These are phyloP conservation scores for Claviceps digitariae DNA, from an alignment of 2,329 filamentous ascomycete species.

Conservation along the genomic window DNA sequence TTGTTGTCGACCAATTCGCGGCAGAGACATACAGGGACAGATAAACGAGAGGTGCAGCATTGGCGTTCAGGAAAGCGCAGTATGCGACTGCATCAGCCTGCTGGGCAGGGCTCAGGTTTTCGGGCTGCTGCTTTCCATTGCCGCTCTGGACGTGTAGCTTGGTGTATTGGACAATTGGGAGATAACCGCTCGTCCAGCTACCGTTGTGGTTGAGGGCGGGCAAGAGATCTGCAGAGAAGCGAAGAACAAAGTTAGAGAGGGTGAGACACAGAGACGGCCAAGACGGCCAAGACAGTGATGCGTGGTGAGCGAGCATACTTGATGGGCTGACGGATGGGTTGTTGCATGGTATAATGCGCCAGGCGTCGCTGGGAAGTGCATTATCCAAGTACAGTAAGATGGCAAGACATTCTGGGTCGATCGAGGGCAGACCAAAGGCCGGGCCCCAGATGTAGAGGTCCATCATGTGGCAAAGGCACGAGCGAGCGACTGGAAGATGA, in stretches of 20 bases:
- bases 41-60: slow-evolving; percentile 66
- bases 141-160: slow-evolving; percentile 16
- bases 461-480: slow-evolving; percentile 16
- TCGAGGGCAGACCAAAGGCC: slow-evolving; percentile 76
- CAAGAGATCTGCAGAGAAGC: slow-evolving; percentile 31
- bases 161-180: slow-evolving; percentile 42
- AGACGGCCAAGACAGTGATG: no score
- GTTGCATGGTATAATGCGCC: slow-evolving; percentile 60
- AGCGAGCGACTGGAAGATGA: not conserved
- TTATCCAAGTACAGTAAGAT: slow-evolving; percentile 62
- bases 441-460: slow-evolving; percentile 85
- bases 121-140: slow-evolving; percentile 23
- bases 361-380: slow-evolving; percentile 43
- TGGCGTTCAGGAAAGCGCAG: slow-evolving; percentile 58
- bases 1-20: slow-evolving; percentile 68
- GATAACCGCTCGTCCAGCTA: slow-evolving; percentile 46
- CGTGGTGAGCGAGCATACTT: slow-evolving; percentile 47
- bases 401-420: slow-evolving; percentile 83
- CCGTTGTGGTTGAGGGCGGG: slow-evolving; percentile 39
- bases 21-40: slow-evolving; percentile 83
- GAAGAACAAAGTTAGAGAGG: slow-evolving; percentile 5
- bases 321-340: slow-evolving; percentile 58
- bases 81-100: slow-evolving; percentile 37
- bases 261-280: not conserved
- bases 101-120: slow-evolving; percentile 24